Percentiles rank a stretch among this genome's conserved stretches.
Evolutionary conservation across 352 stramenopile genomes (phyloP).

Genomic region (Elongisporangium prolatum): DNA sequence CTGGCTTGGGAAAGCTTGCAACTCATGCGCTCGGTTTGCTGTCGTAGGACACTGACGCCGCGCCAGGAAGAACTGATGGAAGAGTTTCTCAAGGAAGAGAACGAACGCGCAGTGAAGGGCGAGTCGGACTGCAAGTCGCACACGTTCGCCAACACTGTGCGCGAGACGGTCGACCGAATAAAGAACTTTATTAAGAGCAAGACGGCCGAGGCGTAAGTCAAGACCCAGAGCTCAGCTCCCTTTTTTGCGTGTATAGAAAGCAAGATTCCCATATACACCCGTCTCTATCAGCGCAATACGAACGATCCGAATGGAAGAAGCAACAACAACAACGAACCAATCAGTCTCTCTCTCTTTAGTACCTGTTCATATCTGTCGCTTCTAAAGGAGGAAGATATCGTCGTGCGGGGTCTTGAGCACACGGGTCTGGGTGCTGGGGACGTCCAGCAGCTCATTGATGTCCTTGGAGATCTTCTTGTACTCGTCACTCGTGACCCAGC

Average conservation of each 20-base stretch:
- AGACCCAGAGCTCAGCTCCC: slow-evolving; percentile 8
- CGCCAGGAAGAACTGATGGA: slow-evolving; percentile 95
- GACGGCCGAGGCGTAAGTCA: slow-evolving; percentile 19
- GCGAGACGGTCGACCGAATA: slow-evolving; percentile 84
- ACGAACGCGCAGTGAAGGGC: slow-evolving; percentile 57
- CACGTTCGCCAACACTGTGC: slow-evolving; percentile 75
- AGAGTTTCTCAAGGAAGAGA: slow-evolving; percentile 92
- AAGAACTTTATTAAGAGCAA: slow-evolving; percentile 86
- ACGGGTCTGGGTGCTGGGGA: slow-evolving; percentile 74
- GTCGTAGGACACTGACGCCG: slow-evolving; percentile 78
- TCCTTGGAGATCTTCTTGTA: slow-evolving; percentile 75
- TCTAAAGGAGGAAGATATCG: slow-evolving; percentile 80
- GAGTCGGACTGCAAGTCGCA: slow-evolving; percentile 79
- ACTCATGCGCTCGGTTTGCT: slow-evolving; percentile 6
- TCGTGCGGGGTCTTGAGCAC: slow-evolving; percentile 77
- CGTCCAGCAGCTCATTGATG: slow-evolving; percentile 84
- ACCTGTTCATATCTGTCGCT: neutral
- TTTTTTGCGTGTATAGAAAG: slow-evolving; percentile 12
- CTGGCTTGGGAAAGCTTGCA: neutral
- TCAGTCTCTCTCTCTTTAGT: neutral
- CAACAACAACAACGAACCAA: no score
- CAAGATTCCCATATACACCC: neutral
- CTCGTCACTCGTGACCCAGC: slow-evolving; percentile 68
- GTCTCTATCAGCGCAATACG: no score
- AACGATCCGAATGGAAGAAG: neutral